phyloP scores from a whole-genome alignment of 2,329 filamentous ascomycete species.

The Pseudogymnoascus sp. region DNA sequence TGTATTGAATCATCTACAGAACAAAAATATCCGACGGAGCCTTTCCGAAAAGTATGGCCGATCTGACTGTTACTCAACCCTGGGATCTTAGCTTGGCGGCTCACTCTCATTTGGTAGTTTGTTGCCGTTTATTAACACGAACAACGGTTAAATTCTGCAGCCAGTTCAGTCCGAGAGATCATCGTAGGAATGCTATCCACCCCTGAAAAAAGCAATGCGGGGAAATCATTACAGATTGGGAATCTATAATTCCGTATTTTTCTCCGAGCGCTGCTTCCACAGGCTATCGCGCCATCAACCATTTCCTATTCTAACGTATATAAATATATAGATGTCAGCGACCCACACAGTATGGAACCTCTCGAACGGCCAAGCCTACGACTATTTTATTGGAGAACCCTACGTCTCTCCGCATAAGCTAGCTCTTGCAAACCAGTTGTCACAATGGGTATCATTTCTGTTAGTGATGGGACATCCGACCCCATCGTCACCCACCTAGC shows the following conservation, averaged over 20 bases:
- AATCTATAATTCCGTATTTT: not conserved
- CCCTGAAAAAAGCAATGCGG: not conserved
- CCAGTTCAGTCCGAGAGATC: not conserved
- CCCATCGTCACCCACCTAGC: slow-evolving; percentile 33
- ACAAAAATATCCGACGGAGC: not conserved
- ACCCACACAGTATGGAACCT: not conserved
- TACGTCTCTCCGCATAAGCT: not conserved
- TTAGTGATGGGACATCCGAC: slow-evolving; percentile 19
- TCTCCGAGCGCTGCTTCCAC: not conserved
- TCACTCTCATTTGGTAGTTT: not conserved
- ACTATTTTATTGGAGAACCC: not conserved
- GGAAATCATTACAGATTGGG: not conserved
- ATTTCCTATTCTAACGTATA: not conserved
- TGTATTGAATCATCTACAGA: no score
- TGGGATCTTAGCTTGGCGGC: not conserved
- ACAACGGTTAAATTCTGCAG: not conserved
- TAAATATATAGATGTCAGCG: not conserved
- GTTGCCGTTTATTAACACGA: not conserved
- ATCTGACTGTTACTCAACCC: not conserved
- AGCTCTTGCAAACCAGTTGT: not conserved
- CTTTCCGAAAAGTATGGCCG: not conserved
- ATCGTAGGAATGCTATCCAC: not conserved
- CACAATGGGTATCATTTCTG: not conserved
- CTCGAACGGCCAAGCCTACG: not conserved
- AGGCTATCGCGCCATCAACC: not conserved